Evolutionary conservation across 352 stramenopile species (phyloP).

Genomic region (Thalassiosira mediterranea): DNA sequence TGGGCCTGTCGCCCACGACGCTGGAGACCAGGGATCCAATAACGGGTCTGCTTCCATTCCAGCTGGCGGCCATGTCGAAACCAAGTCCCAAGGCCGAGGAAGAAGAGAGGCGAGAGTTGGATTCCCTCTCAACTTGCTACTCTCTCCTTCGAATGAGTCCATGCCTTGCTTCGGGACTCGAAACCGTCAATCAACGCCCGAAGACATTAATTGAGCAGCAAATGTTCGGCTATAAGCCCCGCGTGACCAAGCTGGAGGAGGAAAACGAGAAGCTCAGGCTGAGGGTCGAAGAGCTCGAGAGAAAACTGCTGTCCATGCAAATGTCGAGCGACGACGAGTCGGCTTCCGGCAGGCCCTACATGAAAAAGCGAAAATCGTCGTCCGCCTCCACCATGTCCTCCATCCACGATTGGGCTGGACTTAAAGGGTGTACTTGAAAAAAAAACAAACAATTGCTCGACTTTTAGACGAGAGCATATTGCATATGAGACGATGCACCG

Average conservation of each 20-base stretch:
- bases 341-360: background rate
- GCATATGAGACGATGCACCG: too few species aligned
- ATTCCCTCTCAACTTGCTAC: conserved; percentile 35
- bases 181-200: background rate
- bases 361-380: conserved; percentile 47
- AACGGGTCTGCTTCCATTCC: conserved; percentile 44
- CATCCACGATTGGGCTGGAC: too few species aligned
- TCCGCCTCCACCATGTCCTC: too few species aligned
- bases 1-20: conserved; percentile 20
- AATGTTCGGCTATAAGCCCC: conserved; percentile 28
- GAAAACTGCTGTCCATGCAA: conserved; percentile 14
- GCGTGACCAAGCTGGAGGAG: conserved; percentile 35
- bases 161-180: conserved; percentile 38
- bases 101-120: conserved; percentile 9
- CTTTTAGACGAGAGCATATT: too few species aligned
- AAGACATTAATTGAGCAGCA: conserved; percentile 19
- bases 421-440: too few species aligned
- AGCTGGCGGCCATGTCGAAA: conserved; percentile 33
- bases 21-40: conserved; percentile 43
- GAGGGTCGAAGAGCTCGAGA: conserved; percentile 40
- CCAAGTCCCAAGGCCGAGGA: background rate
- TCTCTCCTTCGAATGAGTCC: conserved; percentile 42
- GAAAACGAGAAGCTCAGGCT: conserved; percentile 38
- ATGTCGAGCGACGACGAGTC: conserved; percentile 1
- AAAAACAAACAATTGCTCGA: too few species aligned